Base-by-base conservation (phyloP, 163 green algal genomes). In the Chlorella variabilis region DNA sequence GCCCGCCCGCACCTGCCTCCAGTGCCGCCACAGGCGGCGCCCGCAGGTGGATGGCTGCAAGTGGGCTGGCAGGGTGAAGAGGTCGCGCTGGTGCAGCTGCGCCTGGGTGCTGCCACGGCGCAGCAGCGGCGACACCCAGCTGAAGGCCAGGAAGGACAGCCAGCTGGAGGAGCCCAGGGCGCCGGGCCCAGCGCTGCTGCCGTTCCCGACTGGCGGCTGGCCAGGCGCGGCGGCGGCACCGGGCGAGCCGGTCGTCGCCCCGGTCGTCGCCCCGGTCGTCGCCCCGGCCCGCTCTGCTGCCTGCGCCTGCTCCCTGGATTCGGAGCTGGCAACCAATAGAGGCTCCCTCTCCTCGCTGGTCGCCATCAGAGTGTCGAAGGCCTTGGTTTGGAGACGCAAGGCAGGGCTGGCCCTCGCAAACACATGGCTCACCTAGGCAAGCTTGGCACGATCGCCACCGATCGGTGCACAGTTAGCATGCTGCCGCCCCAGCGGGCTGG, bases 51-150 rank as follows among this genome's bases (percentile, higher is more conserved):
- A 48, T 0, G 80, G 75, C 51, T 39, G 48, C 20, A 80, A 39
- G 21, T 66, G 5, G 0, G 58, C 33, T n/a, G 80, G 71, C 61
- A 80, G 56, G 4, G 4, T 25, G 29, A 56, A 74, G 29, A 85
- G 42, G 42, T 85, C 74, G 0, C 25, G 31, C 54, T 75, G 71
- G 45, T 85, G 71, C 29, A 85, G 80, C 80, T 77, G 80, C n/a
- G n/a, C 41, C 34, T 69, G 68, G 38, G 45, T 49, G 39, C 51
- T 71, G 71, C 71, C 80, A 1, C 41, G 71, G 17, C 31, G 5
- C 23, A 85, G 71, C 8, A 85, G 80, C 3, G 59, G 58, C 13
- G 56, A 49, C 25, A 74, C 75, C 80, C 80, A 85, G 69, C 36
- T 51, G 41, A 85, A 85, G 65, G 27, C 42, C 1, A 77, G 49